Evolutionary conservation across 1,284 basidiomycete species (phyloP).

Genomic region (Schizopora paradoxa): DNA sequence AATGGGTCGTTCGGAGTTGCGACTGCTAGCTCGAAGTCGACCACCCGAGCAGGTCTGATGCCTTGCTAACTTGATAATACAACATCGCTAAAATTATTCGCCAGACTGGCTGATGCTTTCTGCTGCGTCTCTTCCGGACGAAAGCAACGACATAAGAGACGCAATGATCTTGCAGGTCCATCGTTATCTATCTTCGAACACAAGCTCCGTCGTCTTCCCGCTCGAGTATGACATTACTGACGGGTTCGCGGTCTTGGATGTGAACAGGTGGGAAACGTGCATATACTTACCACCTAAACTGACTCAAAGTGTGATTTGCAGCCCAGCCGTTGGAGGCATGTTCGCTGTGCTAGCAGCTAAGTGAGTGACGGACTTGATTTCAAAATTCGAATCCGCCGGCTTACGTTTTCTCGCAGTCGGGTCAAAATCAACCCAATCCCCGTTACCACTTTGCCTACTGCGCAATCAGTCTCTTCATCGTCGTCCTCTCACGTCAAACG

Average conservation of each 20-base stretch:
- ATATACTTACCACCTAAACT: neutral
- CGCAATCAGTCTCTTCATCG: no score
- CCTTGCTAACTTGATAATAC: no score
- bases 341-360: slow-evolving; percentile 13
- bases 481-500: no score
- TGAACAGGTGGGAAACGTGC: slow-evolving; percentile 21
- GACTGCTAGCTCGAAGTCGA: slow-evolving; percentile 25
- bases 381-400: no score
- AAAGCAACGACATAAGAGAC: slow-evolving; percentile 24
- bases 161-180: slow-evolving; percentile 31
- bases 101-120: slow-evolving; percentile 38
- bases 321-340: slow-evolving; percentile 31
- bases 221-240: slow-evolving; percentile 26
- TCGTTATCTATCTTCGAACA: slow-evolving; percentile 22
- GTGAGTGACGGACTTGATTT: no score
- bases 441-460: no score
- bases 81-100: neutral
- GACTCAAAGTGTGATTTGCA: slow-evolving; percentile 17
- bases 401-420: no score
- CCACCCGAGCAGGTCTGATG: slow-evolving; percentile 18
- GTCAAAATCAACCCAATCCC: no score
- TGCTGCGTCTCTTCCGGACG: slow-evolving; percentile 29
- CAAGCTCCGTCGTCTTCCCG: slow-evolving; percentile 24
- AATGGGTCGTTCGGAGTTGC: slow-evolving; percentile 11
- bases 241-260: slow-evolving; percentile 20